phyloP scores from a whole-genome alignment of 306 rosid genomes.

The Dalbergia cultrata region DNA sequence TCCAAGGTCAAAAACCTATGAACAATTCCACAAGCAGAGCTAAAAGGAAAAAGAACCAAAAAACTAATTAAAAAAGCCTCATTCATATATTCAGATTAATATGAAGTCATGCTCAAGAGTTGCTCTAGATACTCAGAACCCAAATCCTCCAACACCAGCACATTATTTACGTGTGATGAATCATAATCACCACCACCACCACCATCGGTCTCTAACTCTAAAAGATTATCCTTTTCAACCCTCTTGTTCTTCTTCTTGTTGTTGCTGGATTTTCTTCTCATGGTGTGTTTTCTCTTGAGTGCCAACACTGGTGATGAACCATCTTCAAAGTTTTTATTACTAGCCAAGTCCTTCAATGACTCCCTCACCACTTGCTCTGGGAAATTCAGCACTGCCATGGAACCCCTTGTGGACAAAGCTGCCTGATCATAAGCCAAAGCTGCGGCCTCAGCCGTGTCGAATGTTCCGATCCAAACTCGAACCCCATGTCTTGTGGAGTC shows the following conservation, averaged over 20 bases:
- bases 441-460: slow-evolving; percentile 83
- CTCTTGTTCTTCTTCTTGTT: slow-evolving; percentile 31
- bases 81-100: not conserved
- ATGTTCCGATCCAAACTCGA: slow-evolving; percentile 94
- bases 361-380: slow-evolving; percentile 60
- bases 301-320: slow-evolving; percentile 77
- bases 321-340: slow-evolving; percentile 35
- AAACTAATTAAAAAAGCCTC: not conserved
- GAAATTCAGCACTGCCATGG: slow-evolving; percentile 76
- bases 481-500: slow-evolving; percentile 84
- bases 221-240: not conserved
- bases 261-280: slow-evolving; percentile 39
- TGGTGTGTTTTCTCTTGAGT: slow-evolving; percentile 62
- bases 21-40: not conserved
- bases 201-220: not conserved
- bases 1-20: too few species aligned
- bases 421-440: slow-evolving; percentile 95
- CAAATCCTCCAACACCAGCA: slow-evolving; percentile 69
- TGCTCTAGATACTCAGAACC: slow-evolving; percentile 81
- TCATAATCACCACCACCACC: too few species aligned
- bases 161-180: not conserved
- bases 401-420: slow-evolving; percentile 70
- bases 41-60: not conserved
- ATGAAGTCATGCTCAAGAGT: slow-evolving; percentile 56
- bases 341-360: slow-evolving; percentile 41